A percentile compares a stretch with the other conserved stretches of the same genome.
These are phyloP conservation scores for Mycosphaerelloides madeirae DNA, from an alignment of 2,329 filamentous ascomycete species.

Conservation along the genomic window DNA sequence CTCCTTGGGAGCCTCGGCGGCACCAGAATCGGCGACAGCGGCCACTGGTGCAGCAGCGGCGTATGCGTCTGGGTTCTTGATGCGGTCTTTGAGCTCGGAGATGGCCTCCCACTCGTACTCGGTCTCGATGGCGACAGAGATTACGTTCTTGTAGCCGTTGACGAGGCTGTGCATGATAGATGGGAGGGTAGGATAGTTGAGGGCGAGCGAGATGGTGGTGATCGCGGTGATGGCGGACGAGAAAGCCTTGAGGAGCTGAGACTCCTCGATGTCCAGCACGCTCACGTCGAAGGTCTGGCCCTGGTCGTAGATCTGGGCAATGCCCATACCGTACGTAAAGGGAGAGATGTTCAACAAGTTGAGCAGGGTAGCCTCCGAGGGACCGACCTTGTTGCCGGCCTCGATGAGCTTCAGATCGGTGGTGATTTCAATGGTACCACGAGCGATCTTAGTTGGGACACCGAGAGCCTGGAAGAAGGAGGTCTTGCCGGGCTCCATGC, in stretches of 20 bases:
- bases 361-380: conserved; percentile 95
- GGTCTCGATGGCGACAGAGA: conserved; percentile 83
- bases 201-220: conserved; percentile 81
- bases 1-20: conserved; percentile 48
- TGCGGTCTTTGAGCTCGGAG: conserved; percentile 97
- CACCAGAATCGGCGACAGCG: conserved; percentile 50
- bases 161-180: conserved; percentile 94
- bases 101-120: conserved; percentile 95
- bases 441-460: conserved; percentile 99
- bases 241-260: conserved; percentile 85
- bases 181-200: conserved; percentile 93
- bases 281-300: conserved; percentile 83
- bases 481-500: conserved; percentile 99
- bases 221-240: conserved; percentile 77
- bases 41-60: conserved; percentile 73
- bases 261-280: conserved; percentile 91
- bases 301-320: conserved; percentile 94
- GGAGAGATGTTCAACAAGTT: conserved; percentile 99
- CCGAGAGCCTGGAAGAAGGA: conserved; percentile 99
- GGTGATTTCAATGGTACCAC: conserved; percentile 99
- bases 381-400: conserved; percentile 87
- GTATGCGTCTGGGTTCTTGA: conserved; percentile 97
- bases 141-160: conserved; percentile 96
- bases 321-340: conserved; percentile 98
- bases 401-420: conserved; percentile 96